These are phyloP conservation scores for Leptographium flavum DNA, from an alignment of 2,329 filamentous ascomycete species.

Conservation along the genomic window DNA sequence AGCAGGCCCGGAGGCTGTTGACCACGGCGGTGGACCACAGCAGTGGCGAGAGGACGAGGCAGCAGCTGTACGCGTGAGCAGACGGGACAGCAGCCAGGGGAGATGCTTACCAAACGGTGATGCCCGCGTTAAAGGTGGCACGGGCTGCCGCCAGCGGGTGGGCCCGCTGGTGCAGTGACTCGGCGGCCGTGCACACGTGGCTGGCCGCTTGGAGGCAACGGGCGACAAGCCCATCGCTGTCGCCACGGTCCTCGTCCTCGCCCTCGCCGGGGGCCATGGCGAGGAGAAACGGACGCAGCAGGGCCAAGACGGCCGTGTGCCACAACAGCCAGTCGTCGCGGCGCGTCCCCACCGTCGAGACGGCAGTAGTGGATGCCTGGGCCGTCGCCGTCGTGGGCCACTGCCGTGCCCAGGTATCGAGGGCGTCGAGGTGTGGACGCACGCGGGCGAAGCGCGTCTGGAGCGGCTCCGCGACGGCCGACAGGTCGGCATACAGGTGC, in stretches of 20 bases:
- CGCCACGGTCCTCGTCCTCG: slow-evolving; percentile 18
- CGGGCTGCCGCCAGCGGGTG: slow-evolving; percentile 28
- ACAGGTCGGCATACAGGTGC: slow-evolving; percentile 34
- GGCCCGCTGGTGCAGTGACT: slow-evolving; percentile 23
- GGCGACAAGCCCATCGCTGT: slow-evolving; percentile 29
- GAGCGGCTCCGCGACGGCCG: slow-evolving; percentile 30
- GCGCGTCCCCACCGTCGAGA: no score
- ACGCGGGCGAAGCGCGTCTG: slow-evolving; percentile 28
- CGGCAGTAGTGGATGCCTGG: no score
- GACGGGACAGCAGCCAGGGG: background rate
- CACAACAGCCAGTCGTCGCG: slow-evolving; percentile 34
- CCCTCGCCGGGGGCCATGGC: slow-evolving; percentile 22
- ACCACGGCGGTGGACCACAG: slow-evolving; percentile 32
- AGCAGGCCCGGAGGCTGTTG: slow-evolving; percentile 33
- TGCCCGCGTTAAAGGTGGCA: slow-evolving; percentile 26
- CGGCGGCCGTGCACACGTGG: slow-evolving; percentile 25
- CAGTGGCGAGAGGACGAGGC: slow-evolving; percentile 23
- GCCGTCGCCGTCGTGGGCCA: no score
- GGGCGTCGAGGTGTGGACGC: slow-evolving; percentile 26
- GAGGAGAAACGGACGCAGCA: slow-evolving; percentile 36
- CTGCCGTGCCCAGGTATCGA: slow-evolving; percentile 33
- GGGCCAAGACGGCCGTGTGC: slow-evolving; percentile 31
- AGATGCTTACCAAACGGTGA: slow-evolving; percentile 17
- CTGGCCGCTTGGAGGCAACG: slow-evolving; percentile 25
- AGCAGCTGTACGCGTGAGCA: slow-evolving; percentile 14